Percentiles rank a stretch among this genome's conserved stretches.
Conservation (phyloP, 2,329 filamentous ascomycete genomes). For the Cytospora piceicola region DNA sequence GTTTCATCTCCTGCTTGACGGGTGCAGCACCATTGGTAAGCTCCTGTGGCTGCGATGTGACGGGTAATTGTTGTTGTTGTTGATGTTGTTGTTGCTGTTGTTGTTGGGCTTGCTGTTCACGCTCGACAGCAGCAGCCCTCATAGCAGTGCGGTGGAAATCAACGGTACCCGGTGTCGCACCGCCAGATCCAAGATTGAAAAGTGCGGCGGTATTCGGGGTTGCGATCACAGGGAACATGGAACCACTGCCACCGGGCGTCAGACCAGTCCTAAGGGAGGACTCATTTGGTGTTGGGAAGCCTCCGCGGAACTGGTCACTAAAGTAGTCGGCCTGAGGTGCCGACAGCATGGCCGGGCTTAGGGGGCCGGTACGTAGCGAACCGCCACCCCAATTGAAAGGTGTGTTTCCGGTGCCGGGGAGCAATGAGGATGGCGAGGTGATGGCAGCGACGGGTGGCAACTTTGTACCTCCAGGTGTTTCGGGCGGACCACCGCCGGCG, state of each 20-base stretch:
- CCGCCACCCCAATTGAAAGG: slow-evolving; percentile 80
- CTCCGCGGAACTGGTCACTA: slow-evolving; percentile 75
- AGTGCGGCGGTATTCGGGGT: slow-evolving; percentile 86
- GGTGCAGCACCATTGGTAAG: slow-evolving; percentile 44
- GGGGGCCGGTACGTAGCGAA: slow-evolving; percentile 85
- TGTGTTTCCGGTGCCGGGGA: slow-evolving; percentile 73
- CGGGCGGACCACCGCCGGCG: slow-evolving; percentile 45
- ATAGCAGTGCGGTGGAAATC: slow-evolving; percentile 95
- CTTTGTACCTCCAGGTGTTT: slow-evolving; percentile 82
- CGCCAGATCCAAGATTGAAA: slow-evolving; percentile 77
- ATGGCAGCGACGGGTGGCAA: slow-evolving; percentile 88
- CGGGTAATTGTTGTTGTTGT: slow-evolving; percentile 41
- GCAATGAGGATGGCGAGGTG: slow-evolving; percentile 83
- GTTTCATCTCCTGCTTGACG: slow-evolving; percentile 55
- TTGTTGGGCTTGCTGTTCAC: slow-evolving; percentile 49
- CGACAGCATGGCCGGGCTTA: slow-evolving; percentile 97
- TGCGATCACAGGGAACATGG: slow-evolving; percentile 89
- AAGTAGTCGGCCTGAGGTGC: slow-evolving; percentile 89
- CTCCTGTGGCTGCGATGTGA: slow-evolving; percentile 61
- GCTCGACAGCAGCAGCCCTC: slow-evolving; percentile 73
- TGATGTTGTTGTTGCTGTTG: slow-evolving; percentile 43
- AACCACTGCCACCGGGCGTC: slow-evolving; percentile 91
- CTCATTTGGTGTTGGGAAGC: slow-evolving; percentile 95
- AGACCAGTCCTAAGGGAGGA: slow-evolving; percentile 89
- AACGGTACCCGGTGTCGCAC: slow-evolving; percentile 84